Evolutionary conservation across 148 eudicot species (phyloP).

Genomic region (Heliamphora exappendiculata): DNA sequence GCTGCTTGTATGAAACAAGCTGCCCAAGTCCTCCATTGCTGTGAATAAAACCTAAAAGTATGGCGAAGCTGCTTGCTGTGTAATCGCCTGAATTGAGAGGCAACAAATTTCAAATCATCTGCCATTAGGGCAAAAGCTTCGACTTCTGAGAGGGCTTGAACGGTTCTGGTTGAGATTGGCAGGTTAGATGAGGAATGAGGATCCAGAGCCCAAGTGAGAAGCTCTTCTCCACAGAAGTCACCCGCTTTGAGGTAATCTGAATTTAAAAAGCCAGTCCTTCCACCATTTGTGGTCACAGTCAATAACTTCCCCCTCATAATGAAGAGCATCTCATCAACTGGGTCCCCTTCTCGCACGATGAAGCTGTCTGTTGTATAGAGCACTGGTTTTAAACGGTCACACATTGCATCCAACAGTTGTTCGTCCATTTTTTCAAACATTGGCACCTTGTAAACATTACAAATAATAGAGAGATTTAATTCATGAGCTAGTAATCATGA

Average conservation of each 20-base stretch:
- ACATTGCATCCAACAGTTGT: constrained; percentile 81
- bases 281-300: constrained; percentile 82
- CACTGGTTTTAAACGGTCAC: constrained; percentile 75
- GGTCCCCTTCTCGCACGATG: constrained; percentile 84
- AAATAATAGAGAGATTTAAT: background rate
- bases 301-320: constrained; percentile 71
- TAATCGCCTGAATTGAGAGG: constrained; percentile 26
- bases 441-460: constrained; percentile 51
- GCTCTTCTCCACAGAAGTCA: constrained; percentile 41
- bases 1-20: constrained; percentile 39
- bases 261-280: constrained; percentile 84
- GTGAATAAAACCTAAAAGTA: constrained; percentile 30
- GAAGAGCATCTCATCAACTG: constrained; percentile 83
- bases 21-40: constrained; percentile 42
- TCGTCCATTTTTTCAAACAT: constrained; percentile 89
- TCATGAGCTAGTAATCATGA: background rate
- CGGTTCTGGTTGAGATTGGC: constrained; percentile 33
- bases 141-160: constrained; percentile 27
- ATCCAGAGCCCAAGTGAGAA: constrained; percentile 39
- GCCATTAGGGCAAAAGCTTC: constrained; percentile 34
- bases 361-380: constrained; percentile 72
- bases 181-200: constrained; percentile 30
- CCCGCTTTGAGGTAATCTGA: constrained; percentile 49
- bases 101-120: constrained; percentile 32
- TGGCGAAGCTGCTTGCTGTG: constrained; percentile 34